Percentiles rank a stretch among this genome's conserved stretches.
Evolutionary conservation across 108 stramenopile species (phyloP).

Genomic region (Conticribra guillardii): DNA sequence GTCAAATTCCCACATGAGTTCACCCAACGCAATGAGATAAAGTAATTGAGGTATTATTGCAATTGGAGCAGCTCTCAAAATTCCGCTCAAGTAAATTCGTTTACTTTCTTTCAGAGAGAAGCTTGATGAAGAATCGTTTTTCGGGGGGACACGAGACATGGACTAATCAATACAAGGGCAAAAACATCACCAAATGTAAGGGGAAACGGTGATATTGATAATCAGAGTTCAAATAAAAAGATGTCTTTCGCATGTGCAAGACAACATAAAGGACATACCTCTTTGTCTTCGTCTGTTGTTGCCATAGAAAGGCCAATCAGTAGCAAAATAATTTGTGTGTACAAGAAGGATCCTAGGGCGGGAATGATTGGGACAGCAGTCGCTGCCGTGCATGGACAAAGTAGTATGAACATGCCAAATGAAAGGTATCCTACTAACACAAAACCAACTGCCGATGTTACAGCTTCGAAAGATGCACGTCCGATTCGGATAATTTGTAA

Average conservation of each 20-base stretch:
- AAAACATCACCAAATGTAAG: no score
- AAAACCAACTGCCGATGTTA: conserved; percentile 60
- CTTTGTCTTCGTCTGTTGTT: conserved; percentile 47
- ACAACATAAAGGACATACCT: neutral
- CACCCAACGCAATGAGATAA: conserved; percentile 64
- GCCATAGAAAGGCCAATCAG: conserved; percentile 71
- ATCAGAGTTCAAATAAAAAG: no score
- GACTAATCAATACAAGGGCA: no score
- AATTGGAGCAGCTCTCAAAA: conserved; percentile 63
- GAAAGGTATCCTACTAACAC: conserved; percentile 61
- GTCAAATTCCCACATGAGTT: conserved; percentile 48
- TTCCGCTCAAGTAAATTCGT: conserved; percentile 40
- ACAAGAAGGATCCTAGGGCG: conserved; percentile 65
- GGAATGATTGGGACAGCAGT: conserved; percentile 66
- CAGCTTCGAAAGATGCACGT: conserved; percentile 73
- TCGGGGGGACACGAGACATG: conserved; percentile 83
- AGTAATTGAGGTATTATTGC: conserved; percentile 71
- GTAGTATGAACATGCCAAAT: conserved; percentile 61
- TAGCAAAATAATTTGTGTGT: conserved; percentile 68
- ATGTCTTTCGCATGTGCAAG: no score
- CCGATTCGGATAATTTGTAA: conserved; percentile 75
- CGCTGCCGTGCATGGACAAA: conserved; percentile 66
- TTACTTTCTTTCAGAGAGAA: conserved; percentile 68
- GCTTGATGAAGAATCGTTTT: conserved; percentile 73
- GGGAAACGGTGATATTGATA: no score